A percentile compares a stretch with the other conserved stretches of the same genome.
phyloP scores from a whole-genome alignment of 2,329 filamentous ascomycete genomes.

The Ceratocystiopsis minuta region DNA sequence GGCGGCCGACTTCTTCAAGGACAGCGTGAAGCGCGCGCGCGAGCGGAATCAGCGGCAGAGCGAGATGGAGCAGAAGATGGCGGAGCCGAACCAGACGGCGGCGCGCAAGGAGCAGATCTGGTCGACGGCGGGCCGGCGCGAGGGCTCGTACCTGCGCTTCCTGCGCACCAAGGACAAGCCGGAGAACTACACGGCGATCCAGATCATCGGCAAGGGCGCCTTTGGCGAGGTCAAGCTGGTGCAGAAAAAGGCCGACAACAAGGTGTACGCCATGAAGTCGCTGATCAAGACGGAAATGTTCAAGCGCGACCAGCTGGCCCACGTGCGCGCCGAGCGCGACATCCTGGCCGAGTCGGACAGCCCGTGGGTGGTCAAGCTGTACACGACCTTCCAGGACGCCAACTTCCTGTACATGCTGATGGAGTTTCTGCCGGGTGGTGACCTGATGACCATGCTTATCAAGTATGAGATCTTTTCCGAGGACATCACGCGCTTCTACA shows the following conservation, averaged over 20 bases:
- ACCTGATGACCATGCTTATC: slow-evolving; percentile 99
- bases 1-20: slow-evolving; percentile 90
- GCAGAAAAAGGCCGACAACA: slow-evolving; percentile 87
- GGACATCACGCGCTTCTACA: slow-evolving; percentile 97
- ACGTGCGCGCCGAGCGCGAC: slow-evolving; percentile 93
- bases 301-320: slow-evolving; percentile 94
- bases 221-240: slow-evolving; percentile 98
- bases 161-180: slow-evolving; percentile 83
- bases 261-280: slow-evolving; percentile 96
- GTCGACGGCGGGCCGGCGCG: slow-evolving; percentile 68
- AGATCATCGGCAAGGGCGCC: slow-evolving; percentile 97
- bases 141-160: slow-evolving; percentile 86
- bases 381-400: slow-evolving; percentile 91
- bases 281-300: slow-evolving; percentile 99
- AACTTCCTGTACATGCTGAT: slow-evolving; percentile 98
- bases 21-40: slow-evolving; percentile 88
- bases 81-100: slow-evolving; percentile 56
- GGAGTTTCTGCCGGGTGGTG: slow-evolving; percentile 96
- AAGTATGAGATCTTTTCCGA: slow-evolving; percentile 99
- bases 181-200: slow-evolving; percentile 87
- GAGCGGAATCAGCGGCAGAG: slow-evolving; percentile 94
- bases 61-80: slow-evolving; percentile 74
- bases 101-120: slow-evolving; percentile 69
- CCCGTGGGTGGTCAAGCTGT: slow-evolving; percentile 96
- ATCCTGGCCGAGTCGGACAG: slow-evolving; percentile 98